Evolutionary conservation across 78 protist species (phyloP), one percentile per base, ranked within the genome.

Genomic region (Dictyostelium brefeldianum): DNA sequence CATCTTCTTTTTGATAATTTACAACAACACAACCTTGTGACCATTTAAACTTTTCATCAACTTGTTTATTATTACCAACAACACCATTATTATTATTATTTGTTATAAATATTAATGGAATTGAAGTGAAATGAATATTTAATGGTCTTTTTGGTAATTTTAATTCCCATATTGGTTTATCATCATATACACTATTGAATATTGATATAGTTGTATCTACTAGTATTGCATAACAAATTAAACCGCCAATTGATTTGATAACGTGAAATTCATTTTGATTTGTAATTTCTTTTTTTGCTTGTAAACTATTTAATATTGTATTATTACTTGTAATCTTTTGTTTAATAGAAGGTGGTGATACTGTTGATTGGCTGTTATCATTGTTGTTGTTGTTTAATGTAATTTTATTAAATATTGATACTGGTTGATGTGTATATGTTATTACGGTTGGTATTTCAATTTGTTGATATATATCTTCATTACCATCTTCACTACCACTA

Each of bases 1-100:
- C 7, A 25, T 22, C 57, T 8, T 43, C 51, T 18, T 36, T 69
- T 69, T 69, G 77, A 29, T 51, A 77, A n/a, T 29, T 54, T 46
- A 77, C 65, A 11, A 77, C 22, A 1, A 77, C 20, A 77, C 82
- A 77, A 27, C 82, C 82, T 51, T 77, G 59, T 15, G 82, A 77
- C 82, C 82, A 77, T 70, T 70, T 41, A 27, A 62, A 62, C 12
- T 5, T 62, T 62, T 62, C 27, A 25, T 62, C 70, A 11, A 25
- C 41, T n/a, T 62, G 6, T 0, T 10, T 22, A 10, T 62, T 62
- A 25, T 57, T 20, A 17, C 8, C 8, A n/a, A 0, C 7, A 56
- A 8, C 0, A 22, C 7, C n/a, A 9, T n/a, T 57, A 10, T 2
- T 3, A 59, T 22, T 25, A 25, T 62, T 62, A 62, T 62, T 31